Evolutionary conservation across 768 basidiomycete species (phyloP), one percentile per base, ranked within the genome.

Genomic region (Jaapia argillacea): DNA sequence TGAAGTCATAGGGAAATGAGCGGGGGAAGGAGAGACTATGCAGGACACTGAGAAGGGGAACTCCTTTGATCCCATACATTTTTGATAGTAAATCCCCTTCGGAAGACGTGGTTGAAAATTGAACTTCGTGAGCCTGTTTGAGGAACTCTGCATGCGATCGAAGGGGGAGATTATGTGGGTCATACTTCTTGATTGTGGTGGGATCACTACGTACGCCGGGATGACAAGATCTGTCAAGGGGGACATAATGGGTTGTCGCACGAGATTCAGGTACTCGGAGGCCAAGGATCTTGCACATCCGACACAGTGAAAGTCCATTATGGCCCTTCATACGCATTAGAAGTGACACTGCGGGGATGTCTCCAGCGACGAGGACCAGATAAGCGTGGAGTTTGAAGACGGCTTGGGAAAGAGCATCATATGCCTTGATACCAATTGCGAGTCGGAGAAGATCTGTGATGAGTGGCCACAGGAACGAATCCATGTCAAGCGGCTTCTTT

Each of bases 261-360:
- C 23, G 16, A 3, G 38, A 13, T 13, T 48, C 14, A 26, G 54
- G 50, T 26, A 45, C 21, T 3, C 48, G 49, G 46, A 62, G 43
- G 4, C 58, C 63, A 3, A 21, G 25, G 18, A 72, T 69, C 5
- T 54, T 45, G 48, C 70, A 72, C 45, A 58, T 59, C 46, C 45
- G 64, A 44, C 66, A 70, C 1, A 65, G 67, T 3, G 24, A 50
- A 7, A 50, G 28, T 6, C 56, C 63, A 45, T 72, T 70, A 44
- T 68, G 65, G 5, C 70, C 67, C 45, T 70, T 71, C 58, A 70
- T 68, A 18, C 51, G 27, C 53, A 63, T 55, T 10, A 56, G 18
- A 46, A 59, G 51, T 1, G 53, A 50, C 2, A 62, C 43, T 0
- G 59, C 59, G 5, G 58, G 62, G 12, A 65, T 64, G 44, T 67